Evolutionary conservation across 768 basidiomycete genomes (phyloP).

Genomic region (Mycena floridula): DNA sequence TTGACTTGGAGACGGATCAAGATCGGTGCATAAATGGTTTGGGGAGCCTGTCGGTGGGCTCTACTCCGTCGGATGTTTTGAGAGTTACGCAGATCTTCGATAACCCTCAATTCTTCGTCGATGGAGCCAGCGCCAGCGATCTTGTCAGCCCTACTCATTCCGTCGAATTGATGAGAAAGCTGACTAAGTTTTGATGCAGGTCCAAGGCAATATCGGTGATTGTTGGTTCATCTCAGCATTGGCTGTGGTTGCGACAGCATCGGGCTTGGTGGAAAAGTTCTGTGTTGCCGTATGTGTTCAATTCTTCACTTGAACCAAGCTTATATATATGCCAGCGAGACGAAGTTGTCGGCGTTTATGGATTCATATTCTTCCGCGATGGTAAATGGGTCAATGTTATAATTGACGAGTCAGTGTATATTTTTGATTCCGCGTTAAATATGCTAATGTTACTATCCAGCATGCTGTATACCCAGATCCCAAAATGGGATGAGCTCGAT

Average conservation of each 20-base stretch:
- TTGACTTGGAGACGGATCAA: slow-evolving; percentile 41
- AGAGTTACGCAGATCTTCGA: slow-evolving; percentile 47
- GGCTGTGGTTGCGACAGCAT: slow-evolving; percentile 37
- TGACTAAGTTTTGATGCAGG: too few relatives aligned
- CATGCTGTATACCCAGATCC: slow-evolving; percentile 40
- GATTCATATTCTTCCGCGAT: slow-evolving; percentile 53
- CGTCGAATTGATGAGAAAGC: too few relatives aligned
- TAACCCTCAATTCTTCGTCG: slow-evolving; percentile 42
- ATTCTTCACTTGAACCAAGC: neutral
- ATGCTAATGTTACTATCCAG: slow-evolving; percentile 17
- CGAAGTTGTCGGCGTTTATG: slow-evolving; percentile 49
- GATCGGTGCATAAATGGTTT: slow-evolving; percentile 35
- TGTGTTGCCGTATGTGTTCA: slow-evolving; percentile 40
- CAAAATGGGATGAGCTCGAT: slow-evolving; percentile 46
- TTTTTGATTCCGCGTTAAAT: neutral
- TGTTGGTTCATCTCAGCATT: slow-evolving; percentile 52
- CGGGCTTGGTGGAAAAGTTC: slow-evolving; percentile 41
- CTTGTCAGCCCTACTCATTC: too few relatives aligned
- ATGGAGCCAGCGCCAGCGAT: slow-evolving; percentile 36
- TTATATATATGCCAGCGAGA: slow-evolving; percentile 29
- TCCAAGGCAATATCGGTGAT: slow-evolving; percentile 44
- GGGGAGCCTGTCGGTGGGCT: slow-evolving; percentile 11
- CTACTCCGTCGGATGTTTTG: slow-evolving; percentile 31
- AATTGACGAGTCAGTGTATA: slow-evolving; percentile 44
- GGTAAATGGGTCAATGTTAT: slow-evolving; percentile 44